phyloP scores from a whole-genome alignment of 2,329 filamentous ascomycete species.

The Madurella mycetomatis region DNA sequence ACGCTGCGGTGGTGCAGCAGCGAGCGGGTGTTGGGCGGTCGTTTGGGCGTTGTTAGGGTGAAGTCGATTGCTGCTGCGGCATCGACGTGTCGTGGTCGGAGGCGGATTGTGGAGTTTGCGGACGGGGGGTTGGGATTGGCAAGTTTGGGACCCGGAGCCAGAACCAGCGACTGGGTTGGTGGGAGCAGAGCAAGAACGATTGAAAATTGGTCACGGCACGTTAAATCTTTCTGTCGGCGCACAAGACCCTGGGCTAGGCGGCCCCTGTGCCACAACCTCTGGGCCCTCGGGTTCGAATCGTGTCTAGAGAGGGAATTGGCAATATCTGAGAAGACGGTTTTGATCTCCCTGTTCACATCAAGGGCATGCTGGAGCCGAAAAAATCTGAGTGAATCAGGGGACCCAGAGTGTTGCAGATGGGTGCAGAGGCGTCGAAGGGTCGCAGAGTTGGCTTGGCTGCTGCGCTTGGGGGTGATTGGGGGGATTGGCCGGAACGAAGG shows the following conservation, averaged over 20 bases:
- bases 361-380: slow-evolving; percentile 1
- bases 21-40: slow-evolving; percentile 14
- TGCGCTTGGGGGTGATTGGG: not conserved
- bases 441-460: slow-evolving; percentile 5
- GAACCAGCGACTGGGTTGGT: slow-evolving; percentile 9
- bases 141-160: slow-evolving; percentile 4
- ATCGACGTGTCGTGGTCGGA: slow-evolving; percentile 28
- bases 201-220: slow-evolving; percentile 20
- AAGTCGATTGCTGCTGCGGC: slow-evolving; percentile 17
- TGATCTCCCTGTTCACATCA: too few species aligned
- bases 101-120: slow-evolving; percentile 26
- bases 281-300: too few species aligned
- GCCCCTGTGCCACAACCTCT: not conserved
- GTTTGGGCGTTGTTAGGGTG: slow-evolving; percentile 18
- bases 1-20: slow-evolving; percentile 9
- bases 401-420: slow-evolving; percentile 17
- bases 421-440: slow-evolving; percentile 16
- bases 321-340: too few species aligned
- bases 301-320: too few species aligned
- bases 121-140: slow-evolving; percentile 27
- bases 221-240: slow-evolving; percentile 13
- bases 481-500: not conserved
- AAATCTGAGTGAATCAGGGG: slow-evolving; percentile 11
- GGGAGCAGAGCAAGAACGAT: slow-evolving; percentile 17
- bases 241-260: not conserved